Conservation (phyloP, 352 stramenopile genomes). For the Thalassiosira exigua region DNA sequence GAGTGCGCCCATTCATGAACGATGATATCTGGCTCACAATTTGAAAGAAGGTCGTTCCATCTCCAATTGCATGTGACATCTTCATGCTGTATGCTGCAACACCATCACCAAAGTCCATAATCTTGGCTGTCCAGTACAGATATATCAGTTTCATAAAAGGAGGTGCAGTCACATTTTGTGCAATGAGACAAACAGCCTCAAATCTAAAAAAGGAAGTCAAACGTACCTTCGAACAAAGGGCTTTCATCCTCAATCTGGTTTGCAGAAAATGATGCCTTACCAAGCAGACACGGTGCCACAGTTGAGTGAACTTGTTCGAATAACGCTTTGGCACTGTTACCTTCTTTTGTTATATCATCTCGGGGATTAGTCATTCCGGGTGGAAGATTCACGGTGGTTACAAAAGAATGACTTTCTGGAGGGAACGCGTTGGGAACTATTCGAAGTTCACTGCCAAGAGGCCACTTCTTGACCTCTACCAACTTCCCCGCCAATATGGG, state of each 20-base stretch:
- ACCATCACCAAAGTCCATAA: conserved; percentile 60
- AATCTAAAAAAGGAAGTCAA: too few species aligned
- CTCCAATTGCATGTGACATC: conserved; percentile 54
- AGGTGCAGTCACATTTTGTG: too few species aligned
- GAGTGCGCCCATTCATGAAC: conserved; percentile 54
- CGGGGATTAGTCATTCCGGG: conserved; percentile 22
- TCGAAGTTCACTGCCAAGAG: conserved; percentile 24
- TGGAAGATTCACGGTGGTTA: conserved; percentile 39
- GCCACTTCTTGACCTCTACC: conserved; percentile 50
- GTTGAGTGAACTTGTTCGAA: conserved; percentile 47
- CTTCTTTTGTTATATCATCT: conserved; percentile 2
- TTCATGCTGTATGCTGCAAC: conserved; percentile 52
- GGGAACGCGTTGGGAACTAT: conserved; percentile 44
- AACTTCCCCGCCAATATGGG: conserved; percentile 57
- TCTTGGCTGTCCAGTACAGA: too few species aligned
- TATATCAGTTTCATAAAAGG: too few species aligned
- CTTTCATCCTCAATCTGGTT: conserved; percentile 13
- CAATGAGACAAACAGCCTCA: too few species aligned
- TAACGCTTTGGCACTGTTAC: conserved; percentile 26
- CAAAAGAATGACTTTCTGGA: conserved; percentile 54
- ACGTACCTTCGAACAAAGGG: conserved; percentile 26
- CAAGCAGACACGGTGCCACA: conserved; percentile 39
- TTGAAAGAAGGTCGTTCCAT: conserved; percentile 61
- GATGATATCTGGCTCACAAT: conserved; percentile 55
- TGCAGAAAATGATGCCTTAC: conserved; percentile 15